phyloP scores from a whole-genome alignment of 169 alveolate species.

The Cyclospora cayetanensis region DNA sequence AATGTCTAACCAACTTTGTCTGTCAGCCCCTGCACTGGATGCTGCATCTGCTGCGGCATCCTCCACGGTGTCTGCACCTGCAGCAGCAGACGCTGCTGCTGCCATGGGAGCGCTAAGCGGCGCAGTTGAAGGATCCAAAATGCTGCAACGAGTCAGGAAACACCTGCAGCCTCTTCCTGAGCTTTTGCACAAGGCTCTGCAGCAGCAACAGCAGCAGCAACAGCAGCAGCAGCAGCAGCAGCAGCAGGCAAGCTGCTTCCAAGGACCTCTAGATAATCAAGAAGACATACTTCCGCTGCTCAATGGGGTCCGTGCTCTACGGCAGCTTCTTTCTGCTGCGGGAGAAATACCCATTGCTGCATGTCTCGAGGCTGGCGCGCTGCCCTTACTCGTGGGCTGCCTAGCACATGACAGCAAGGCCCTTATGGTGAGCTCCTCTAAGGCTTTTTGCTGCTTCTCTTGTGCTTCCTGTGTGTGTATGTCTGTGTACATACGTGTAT shows the following conservation, averaged over 20 bases:
- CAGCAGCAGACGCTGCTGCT: background rate
- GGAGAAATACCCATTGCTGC: constrained; percentile 46
- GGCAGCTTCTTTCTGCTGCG: constrained; percentile 53
- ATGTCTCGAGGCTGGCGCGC: constrained; percentile 47
- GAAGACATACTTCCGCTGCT: constrained; percentile 9
- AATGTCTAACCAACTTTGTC: background rate
- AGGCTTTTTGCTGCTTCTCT: background rate
- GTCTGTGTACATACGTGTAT: background rate
- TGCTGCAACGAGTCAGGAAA: background rate
- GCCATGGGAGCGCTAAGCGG: background rate
- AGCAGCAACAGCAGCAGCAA: constrained; percentile 28
- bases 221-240: constrained; percentile 43
- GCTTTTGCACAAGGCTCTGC: constrained; percentile 28
- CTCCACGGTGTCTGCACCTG: background rate
- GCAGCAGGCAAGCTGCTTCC: too few relatives aligned
- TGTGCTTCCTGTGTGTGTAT: background rate
- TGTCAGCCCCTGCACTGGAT: background rate
- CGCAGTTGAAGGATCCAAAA: too few relatives aligned
- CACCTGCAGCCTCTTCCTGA: constrained; percentile 26
- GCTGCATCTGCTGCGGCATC: constrained; percentile 54
- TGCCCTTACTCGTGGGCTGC: constrained; percentile 55
- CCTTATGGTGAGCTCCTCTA: constrained; percentile 13
- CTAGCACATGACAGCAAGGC: constrained; percentile 48
- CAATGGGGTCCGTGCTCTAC: constrained; percentile 17
- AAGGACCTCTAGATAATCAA: background rate